Conservation (phyloP, 176 grass and related monocot species). For the Triticum dicoccoides region DNA sequence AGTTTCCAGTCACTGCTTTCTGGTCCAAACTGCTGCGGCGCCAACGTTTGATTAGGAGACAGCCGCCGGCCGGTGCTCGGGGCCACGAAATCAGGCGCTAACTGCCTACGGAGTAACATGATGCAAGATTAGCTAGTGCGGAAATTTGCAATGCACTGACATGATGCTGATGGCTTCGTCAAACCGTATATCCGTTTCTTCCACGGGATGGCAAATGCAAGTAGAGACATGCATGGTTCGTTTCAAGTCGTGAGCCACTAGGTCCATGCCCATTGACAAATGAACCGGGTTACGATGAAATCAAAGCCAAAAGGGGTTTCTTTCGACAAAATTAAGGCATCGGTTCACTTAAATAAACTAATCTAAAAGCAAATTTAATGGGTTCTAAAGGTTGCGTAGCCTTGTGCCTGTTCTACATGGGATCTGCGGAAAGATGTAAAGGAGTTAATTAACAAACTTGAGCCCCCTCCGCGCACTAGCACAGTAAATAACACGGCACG, state of each 20-base stretch:
- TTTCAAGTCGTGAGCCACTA: neutral
- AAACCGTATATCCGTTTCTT: neutral
- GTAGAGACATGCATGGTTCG: neutral
- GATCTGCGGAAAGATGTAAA: neutral
- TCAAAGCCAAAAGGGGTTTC: neutral
- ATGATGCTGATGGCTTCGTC: neutral
- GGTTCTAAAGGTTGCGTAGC: neutral
- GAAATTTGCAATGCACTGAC: neutral
- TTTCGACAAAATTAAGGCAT: neutral
- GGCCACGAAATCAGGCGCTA: slow-evolving; percentile 23
- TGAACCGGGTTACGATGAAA: neutral
- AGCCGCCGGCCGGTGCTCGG: slow-evolving; percentile 17
- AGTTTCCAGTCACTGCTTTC: too few species aligned
- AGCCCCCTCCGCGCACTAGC: neutral
- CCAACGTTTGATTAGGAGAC: neutral
- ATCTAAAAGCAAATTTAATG: neutral
- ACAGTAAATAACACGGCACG: neutral
- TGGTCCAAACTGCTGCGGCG: neutral
- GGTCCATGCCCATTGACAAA: neutral
- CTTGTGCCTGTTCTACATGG: neutral
- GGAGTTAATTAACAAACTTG: neutral
- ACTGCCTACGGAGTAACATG: neutral
- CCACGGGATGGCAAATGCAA: neutral
- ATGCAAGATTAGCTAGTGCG: neutral
- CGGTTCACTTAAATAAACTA: neutral